Percentiles rank a stretch among this genome's conserved stretches.
Evolutionary conservation across 352 stramenopile genomes (phyloP).

Genomic region (Phytophthora sp.): DNA sequence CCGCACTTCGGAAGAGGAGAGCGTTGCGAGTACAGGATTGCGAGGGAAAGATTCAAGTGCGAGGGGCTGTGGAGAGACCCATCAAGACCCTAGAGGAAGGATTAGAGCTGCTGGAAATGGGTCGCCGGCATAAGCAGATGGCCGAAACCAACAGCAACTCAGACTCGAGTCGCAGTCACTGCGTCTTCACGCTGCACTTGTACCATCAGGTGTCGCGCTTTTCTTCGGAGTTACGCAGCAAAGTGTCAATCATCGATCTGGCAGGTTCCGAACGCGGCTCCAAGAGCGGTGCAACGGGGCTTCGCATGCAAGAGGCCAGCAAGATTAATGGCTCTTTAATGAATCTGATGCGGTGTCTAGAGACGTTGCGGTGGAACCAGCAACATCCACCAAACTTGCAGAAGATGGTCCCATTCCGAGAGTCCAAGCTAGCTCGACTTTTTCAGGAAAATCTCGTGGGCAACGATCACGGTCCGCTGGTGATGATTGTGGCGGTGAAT

Average conservation of each 20-base stretch:
- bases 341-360: constrained; percentile 97
- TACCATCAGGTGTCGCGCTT: constrained; percentile 44
- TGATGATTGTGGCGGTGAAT: constrained; percentile 98
- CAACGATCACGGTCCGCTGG: constrained; percentile 83
- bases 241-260: constrained; percentile 96
- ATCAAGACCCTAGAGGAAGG: constrained; percentile 76
- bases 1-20: constrained; percentile 58
- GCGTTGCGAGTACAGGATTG: constrained; percentile 82
- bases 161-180: constrained; percentile 92
- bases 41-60: constrained; percentile 90
- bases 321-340: constrained; percentile 98
- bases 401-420: constrained; percentile 96
- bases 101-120: constrained; percentile 71
- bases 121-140: constrained; percentile 75
- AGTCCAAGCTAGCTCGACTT: constrained; percentile 96
- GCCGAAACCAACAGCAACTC: constrained; percentile 90
- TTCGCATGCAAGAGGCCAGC: constrained; percentile 96
- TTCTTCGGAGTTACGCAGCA: constrained; percentile 38
- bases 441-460: constrained; percentile 95
- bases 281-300: constrained; percentile 78
- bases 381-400: constrained; percentile 70
- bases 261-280: constrained; percentile 83
- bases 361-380: constrained; percentile 94
- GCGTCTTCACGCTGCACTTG: constrained; percentile 89
- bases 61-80: constrained; percentile 69